A percentile compares a stretch with the other conserved stretches of the same genome.
Evolutionary conservation across 306 rosid genomes (phyloP).

Genomic region (Prunus campanulata): DNA sequence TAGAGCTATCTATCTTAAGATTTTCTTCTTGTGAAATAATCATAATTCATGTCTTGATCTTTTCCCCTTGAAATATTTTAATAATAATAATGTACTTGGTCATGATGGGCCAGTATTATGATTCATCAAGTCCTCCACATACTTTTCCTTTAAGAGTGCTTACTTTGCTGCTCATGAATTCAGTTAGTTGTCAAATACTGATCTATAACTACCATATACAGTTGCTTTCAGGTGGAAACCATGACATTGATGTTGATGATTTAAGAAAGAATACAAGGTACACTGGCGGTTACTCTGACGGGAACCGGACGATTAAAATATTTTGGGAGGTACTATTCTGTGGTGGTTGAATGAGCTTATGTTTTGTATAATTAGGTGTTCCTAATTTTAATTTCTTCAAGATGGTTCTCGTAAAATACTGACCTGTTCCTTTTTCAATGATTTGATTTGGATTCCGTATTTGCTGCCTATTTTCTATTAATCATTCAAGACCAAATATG

Average conservation of each 20-base stretch:
- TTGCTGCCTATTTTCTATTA: not conserved
- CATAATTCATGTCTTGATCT: not conserved
- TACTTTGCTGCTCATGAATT: slow-evolving; percentile 2
- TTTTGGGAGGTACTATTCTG: slow-evolving; percentile 84
- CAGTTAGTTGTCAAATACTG: slow-evolving; percentile 32
- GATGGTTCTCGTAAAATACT: not conserved
- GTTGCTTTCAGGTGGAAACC: slow-evolving; percentile 98
- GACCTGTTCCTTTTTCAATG: not conserved
- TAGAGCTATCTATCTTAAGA: not conserved
- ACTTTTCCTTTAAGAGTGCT: not conserved
- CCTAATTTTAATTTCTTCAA: not conserved
- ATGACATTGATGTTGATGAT: slow-evolving; percentile 89
- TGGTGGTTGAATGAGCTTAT: not conserved
- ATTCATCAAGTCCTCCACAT: not conserved
- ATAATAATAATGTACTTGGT: not conserved
- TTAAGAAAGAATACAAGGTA: slow-evolving; percentile 79
- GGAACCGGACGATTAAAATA: slow-evolving; percentile 75
- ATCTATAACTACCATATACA: slow-evolving; percentile 34
- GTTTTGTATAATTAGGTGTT: not conserved
- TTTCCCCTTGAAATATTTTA: not conserved
- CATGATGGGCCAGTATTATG: not conserved
- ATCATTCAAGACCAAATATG: not conserved
- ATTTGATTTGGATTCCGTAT: not conserved
- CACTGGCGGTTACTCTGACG: slow-evolving; percentile 88
- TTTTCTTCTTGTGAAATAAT: not conserved